Evolutionary conservation across 2,329 filamentous ascomycete genomes (phyloP), one percentile per base, ranked within the genome.

Genomic region (Fusarium setosum): DNA sequence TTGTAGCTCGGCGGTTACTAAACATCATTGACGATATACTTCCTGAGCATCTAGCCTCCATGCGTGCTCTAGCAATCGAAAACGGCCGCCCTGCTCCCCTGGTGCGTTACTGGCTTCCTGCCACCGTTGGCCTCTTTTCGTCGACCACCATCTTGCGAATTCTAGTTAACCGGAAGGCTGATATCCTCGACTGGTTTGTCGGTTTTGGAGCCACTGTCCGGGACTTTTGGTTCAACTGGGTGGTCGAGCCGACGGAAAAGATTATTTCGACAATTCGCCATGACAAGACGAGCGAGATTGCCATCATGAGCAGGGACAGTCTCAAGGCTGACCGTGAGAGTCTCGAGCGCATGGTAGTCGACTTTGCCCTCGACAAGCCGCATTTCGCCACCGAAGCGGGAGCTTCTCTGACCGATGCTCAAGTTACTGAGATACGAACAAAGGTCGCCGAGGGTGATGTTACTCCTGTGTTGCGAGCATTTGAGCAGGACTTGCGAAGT

Each of bases 191-290:
- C 44, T 97, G 94, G 94, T 83, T 97, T 41, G 83, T 86, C 32
- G 92, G 96, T 65, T 80, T 97, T 23, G 95, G 93, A 8, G 81
- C 83, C 2, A 99, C 96, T 0, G 81, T 90, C 1, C 86, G 92
- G 53, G 95, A 97, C 76, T 99, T 99, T 75, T 97, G 94, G 92
- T 84, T 90, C 61, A 99, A 99, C 76, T 99, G 96, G 96, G 91
- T 99, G 4, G 82, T 99, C 11, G 91, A 97, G 66, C 96, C 96
- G 0, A 84, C 89, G 1, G 88, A 88, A 70, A 95, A 93, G 75
- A 85, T 99, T 17, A 87, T 99, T 58, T 90, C 91, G 47, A 99
- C 96, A 0, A 98, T 99, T 68, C 90, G 95, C 6, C 96, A 98
- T 76, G 93, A 98, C 72, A 89, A 92, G 71, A 91, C 90, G 68